phyloP scores from a whole-genome alignment of 140 eudicot genomes.

The Cichorium intybus region DNA sequence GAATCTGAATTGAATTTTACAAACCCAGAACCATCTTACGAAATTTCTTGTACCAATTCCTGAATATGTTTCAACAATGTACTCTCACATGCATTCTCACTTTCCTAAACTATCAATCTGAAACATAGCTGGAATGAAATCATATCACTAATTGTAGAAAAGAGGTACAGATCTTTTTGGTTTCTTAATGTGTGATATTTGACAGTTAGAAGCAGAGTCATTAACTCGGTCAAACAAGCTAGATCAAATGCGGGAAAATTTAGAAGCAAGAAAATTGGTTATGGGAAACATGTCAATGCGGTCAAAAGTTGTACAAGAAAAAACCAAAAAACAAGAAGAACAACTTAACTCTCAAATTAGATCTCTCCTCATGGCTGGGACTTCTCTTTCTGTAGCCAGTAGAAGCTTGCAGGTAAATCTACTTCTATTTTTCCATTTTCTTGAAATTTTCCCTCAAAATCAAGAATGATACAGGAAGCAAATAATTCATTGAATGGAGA shows the following conservation, averaged over 20 bases:
- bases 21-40: background rate
- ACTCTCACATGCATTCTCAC: background rate
- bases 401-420: conserved; percentile 65
- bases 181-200: too few species aligned
- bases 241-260: conserved; percentile 80
- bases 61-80: background rate
- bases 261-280: conserved; percentile 73
- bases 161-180: background rate
- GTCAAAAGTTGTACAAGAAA: conserved; percentile 81
- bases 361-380: conserved; percentile 78
- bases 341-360: conserved; percentile 73
- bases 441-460: background rate
- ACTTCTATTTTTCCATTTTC: background rate
- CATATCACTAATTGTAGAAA: background rate
- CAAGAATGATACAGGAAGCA: conserved; percentile 48
- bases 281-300: conserved; percentile 89
- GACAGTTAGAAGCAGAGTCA: conserved; percentile 78
- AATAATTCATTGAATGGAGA: conserved; percentile 70
- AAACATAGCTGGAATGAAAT: background rate
- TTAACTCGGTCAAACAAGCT: conserved; percentile 69
- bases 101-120: background rate
- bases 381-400: conserved; percentile 77
- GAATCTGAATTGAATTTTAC: background rate
- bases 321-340: conserved; percentile 79
- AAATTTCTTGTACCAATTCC: background rate